These are phyloP conservation scores for Oryza glaberrima DNA, from an alignment of 176 grass and related monocot genomes.

Conservation along the genomic window DNA sequence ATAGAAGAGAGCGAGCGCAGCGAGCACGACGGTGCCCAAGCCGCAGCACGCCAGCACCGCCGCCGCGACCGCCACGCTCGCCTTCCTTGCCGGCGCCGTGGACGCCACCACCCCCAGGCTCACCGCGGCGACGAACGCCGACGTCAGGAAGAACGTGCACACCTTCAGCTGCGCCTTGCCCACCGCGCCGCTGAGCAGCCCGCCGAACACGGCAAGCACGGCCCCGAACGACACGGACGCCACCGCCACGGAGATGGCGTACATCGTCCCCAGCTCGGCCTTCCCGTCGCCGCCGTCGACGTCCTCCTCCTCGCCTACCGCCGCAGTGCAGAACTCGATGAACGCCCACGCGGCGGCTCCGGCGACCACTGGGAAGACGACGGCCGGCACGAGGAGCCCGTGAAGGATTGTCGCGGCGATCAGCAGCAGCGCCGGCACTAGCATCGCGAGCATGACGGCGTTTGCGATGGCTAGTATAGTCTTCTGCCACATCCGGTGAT, in stretches of 20 bases:
- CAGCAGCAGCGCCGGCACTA: background rate
- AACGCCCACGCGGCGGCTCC: background rate
- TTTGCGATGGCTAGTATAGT: background rate
- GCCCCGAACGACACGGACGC: constrained; percentile 2
- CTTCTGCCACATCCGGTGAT: background rate
- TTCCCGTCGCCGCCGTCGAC: background rate
- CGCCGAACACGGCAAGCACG: background rate
- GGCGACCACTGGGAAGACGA: background rate
- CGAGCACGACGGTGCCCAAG: background rate
- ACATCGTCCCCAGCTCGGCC: background rate
- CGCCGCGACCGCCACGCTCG: background rate
- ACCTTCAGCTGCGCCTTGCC: background rate
- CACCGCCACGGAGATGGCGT: background rate
- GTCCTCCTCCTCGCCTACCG: background rate
- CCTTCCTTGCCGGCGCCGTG: background rate
- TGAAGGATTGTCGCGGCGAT: constrained; percentile 14
- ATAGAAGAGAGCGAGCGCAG: constrained; percentile 26
- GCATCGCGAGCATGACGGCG: no score
- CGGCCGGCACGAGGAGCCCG: background rate
- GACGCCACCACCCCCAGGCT: background rate
- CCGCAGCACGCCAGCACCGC: background rate
- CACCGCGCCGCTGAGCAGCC: background rate
- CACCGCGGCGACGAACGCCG: background rate
- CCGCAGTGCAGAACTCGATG: background rate
- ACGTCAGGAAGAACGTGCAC: background rate